Evolutionary conservation across 805 yeast genomes (phyloP), one percentile per base, ranked within the genome.

Genomic region (Wickerhamomyces subpelliculosus): DNA sequence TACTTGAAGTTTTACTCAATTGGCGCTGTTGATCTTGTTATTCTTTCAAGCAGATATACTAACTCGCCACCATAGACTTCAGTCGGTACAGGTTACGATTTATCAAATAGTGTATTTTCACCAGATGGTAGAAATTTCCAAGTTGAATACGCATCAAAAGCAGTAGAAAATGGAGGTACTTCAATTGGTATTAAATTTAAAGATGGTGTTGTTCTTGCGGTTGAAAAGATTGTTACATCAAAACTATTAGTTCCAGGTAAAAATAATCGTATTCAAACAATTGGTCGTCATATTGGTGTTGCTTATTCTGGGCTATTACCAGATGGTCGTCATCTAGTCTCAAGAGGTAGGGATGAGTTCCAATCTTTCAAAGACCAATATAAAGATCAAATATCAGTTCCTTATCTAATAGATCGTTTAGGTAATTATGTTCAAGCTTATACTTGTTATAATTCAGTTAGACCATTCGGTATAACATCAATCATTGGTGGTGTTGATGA

Each of bases 11-110:
- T 12, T 24, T n/a, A n/a, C n/a, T n/a, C n/a, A 27, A 3, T 16
- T 14, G n/a, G 5, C 4, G 12, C 8, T 16, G 11, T 27, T 16
- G 29, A 8, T 16, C 20, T n/a, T n/a, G n/a, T n/a, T n/a, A n/a
- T n/a, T n/a, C n/a, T n/a, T n/a, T n/a, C n/a, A n/a, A n/a, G n/a
- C n/a, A 14, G 16, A 14, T 3, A 27, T 27, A 27, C 37, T 28
- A 28, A 35, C 38, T 31, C 32, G 34, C 31, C 39, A 33, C 40
- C 37, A 16, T 25, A 52, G 90, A 84, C 97, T 28, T 93, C 98
- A 34, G 89, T 93, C 52, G 99, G 99, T 52, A 93, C 99, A 22
- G 99, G 99, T 16, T 93, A 93, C 78, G 99, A 93, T 72, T 80
- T 93, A 57, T 87, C 97, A 25, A 93, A 93, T 69, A 82, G 95